Evolutionary conservation across 2,329 filamentous ascomycete species (phyloP).

Genomic region (Zasmidium cellare): DNA sequence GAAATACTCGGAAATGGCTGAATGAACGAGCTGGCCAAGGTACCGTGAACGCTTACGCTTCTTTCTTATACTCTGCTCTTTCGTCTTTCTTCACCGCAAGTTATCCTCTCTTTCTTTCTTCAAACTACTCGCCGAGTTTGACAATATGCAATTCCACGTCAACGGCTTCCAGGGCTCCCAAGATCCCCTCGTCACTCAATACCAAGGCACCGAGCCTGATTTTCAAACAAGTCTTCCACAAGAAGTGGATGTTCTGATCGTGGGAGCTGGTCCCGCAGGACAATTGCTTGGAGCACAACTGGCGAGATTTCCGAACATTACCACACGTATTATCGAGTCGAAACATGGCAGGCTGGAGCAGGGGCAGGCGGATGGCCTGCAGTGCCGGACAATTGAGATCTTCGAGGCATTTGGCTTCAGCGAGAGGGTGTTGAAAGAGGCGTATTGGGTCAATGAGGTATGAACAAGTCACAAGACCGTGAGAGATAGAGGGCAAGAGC

Average conservation of each 20-base stretch:
- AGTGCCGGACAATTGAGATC: constrained; percentile 70
- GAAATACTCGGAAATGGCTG: neutral
- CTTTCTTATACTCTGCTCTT: neutral
- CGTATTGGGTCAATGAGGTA: constrained; percentile 63
- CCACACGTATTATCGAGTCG: constrained; percentile 47
- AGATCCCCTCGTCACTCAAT: constrained; percentile 34
- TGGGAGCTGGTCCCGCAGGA: constrained; percentile 52
- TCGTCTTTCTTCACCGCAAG: neutral
- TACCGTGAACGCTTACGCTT: neutral
- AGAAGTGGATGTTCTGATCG: constrained; percentile 50
- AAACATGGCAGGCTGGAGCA: constrained; percentile 33
- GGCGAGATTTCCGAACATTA: constrained; percentile 48
- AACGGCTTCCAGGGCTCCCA: constrained; percentile 36
- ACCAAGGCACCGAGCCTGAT: constrained; percentile 27
- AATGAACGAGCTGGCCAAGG: neutral
- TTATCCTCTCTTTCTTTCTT: neutral
- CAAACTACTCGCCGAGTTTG: neutral
- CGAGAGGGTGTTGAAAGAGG: constrained; percentile 64
- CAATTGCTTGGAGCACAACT: constrained; percentile 54
- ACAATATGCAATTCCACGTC: constrained; percentile 35
- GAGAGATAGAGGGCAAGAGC: neutral
- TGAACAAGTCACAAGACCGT: neutral
- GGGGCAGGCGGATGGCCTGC: constrained; percentile 56
- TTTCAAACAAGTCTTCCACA: constrained; percentile 32
- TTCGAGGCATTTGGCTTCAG: constrained; percentile 70